phyloP scores from a whole-genome alignment of 176 grass and related monocot genomes.

The Tuctoria greenei region DNA sequence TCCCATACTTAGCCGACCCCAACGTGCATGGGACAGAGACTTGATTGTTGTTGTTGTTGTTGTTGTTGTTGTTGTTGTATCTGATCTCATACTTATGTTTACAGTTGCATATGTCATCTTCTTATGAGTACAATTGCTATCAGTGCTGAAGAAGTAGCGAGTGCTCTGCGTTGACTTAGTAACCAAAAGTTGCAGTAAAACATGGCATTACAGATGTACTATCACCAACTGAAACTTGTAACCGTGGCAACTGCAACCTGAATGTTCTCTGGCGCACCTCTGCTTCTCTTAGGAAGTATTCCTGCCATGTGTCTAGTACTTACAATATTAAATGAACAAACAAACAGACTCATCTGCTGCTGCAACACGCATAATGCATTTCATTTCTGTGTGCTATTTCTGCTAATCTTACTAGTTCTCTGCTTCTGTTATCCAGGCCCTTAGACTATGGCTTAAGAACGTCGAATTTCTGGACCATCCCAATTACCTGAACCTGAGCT shows the following conservation, averaged over 20 bases:
- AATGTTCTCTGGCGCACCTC: background rate
- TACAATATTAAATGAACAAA: too few species aligned
- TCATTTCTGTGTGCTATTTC: background rate
- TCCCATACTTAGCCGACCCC: too few species aligned
- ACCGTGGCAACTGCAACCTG: background rate
- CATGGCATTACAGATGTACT: background rate
- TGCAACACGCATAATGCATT: background rate
- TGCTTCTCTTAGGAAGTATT: background rate
- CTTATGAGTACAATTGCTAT: background rate
- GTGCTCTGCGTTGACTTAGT: background rate
- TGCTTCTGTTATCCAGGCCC: constrained; percentile 49
- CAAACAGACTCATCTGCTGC: background rate
- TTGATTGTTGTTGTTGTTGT: too few species aligned
- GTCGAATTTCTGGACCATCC: constrained; percentile 87
- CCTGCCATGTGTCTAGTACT: background rate
- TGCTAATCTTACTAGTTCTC: background rate
- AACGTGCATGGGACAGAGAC: too few species aligned
- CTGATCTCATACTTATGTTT: too few species aligned
- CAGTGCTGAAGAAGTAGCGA: background rate
- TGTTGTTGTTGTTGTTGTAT: too few species aligned
- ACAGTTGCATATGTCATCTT: background rate
- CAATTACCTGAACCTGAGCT: constrained; percentile 50
- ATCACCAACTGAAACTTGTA: background rate
- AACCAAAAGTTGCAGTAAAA: too few species aligned
- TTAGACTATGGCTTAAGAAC: constrained; percentile 84